A percentile compares a stretch with the other conserved stretches of the same genome.
These are phyloP conservation scores for Moesziomyces sp. DNA, from an alignment of 1,284 basidiomycete genomes.

Conservation along the genomic window DNA sequence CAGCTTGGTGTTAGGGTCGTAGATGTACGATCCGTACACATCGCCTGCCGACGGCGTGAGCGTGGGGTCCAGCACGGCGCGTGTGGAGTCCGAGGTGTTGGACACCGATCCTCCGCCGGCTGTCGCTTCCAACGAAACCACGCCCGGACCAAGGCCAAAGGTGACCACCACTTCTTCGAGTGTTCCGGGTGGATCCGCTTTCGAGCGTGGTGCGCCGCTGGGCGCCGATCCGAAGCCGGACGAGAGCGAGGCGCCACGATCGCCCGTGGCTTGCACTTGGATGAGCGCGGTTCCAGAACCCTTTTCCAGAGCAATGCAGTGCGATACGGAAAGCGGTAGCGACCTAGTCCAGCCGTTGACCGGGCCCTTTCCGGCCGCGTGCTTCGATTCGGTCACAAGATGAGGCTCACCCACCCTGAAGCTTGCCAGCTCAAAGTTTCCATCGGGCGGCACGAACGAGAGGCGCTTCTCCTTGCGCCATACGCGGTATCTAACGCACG, in stretches of 20 bases:
- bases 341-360: slow-evolving; percentile 33
- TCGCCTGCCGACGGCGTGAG: slow-evolving; percentile 15
- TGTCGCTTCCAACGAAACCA: slow-evolving; percentile 51
- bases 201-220: background rate
- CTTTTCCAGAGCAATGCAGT: slow-evolving; percentile 27
- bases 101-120: slow-evolving; percentile 25
- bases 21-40: slow-evolving; percentile 46
- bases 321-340: slow-evolving; percentile 12
- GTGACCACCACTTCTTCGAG: slow-evolving; percentile 53
- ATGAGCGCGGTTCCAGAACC: slow-evolving; percentile 22
- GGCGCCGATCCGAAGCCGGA: background rate
- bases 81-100: slow-evolving; percentile 2
- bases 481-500: slow-evolving; percentile 82
- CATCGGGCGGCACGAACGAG: slow-evolving; percentile 61
- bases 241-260: slow-evolving; percentile 5
- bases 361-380: slow-evolving; percentile 10
- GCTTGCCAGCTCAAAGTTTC: slow-evolving; percentile 46
- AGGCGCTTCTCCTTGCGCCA: slow-evolving; percentile 71
- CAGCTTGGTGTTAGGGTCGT: slow-evolving; percentile 45
- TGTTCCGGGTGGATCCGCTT: slow-evolving; percentile 13
- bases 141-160: slow-evolving; percentile 49
- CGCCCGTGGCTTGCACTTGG: slow-evolving; percentile 21
- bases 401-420: slow-evolving; percentile 68
- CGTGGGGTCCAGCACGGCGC: background rate
- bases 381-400: slow-evolving; percentile 3